phyloP scores from a whole-genome alignment of 805 yeast genomes.

The Ogataea methylovora region DNA sequence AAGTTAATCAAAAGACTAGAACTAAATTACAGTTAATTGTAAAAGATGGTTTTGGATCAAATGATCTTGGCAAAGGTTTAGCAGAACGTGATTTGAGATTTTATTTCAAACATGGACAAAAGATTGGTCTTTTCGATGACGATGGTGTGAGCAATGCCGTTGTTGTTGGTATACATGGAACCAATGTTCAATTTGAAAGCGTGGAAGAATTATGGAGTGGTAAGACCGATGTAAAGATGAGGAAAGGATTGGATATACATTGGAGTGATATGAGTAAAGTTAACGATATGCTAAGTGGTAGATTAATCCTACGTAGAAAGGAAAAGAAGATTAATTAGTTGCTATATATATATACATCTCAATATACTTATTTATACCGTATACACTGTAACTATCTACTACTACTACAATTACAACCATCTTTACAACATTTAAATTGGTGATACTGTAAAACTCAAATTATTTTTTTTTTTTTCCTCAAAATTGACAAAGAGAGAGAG shows the following conservation, averaged over 20 bases:
- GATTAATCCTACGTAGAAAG: slow-evolving; percentile 40
- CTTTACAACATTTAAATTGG: too few species aligned
- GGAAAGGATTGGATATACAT: slow-evolving; percentile 64
- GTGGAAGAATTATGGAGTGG: slow-evolving; percentile 49
- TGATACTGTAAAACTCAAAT: too few species aligned
- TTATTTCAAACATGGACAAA: slow-evolving; percentile 41
- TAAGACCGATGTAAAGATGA: slow-evolving; percentile 50
- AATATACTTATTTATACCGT: too few species aligned
- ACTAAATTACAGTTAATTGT: slow-evolving; percentile 5
- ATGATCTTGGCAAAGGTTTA: slow-evolving; percentile 11
- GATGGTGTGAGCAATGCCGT: slow-evolving; percentile 39
- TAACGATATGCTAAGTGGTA: slow-evolving; percentile 68
- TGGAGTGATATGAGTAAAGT: slow-evolving; percentile 57
- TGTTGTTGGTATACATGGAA: slow-evolving; percentile 67
- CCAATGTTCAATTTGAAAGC: slow-evolving; percentile 49
- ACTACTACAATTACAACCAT: too few species aligned
- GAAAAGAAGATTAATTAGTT: too few species aligned
- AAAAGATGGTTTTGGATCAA: slow-evolving; percentile 18
- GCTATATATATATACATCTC: too few species aligned
- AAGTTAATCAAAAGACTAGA: slow-evolving; percentile 13
- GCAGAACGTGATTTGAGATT: slow-evolving; percentile 38
- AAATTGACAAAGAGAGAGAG: too few species aligned
- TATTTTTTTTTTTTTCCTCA: too few species aligned
- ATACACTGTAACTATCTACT: too few species aligned
- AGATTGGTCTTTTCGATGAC: slow-evolving; percentile 32